These are phyloP conservation scores for Omphalotus guepiniiformis DNA, from an alignment of 768 basidiomycete species.

Conservation along the genomic window DNA sequence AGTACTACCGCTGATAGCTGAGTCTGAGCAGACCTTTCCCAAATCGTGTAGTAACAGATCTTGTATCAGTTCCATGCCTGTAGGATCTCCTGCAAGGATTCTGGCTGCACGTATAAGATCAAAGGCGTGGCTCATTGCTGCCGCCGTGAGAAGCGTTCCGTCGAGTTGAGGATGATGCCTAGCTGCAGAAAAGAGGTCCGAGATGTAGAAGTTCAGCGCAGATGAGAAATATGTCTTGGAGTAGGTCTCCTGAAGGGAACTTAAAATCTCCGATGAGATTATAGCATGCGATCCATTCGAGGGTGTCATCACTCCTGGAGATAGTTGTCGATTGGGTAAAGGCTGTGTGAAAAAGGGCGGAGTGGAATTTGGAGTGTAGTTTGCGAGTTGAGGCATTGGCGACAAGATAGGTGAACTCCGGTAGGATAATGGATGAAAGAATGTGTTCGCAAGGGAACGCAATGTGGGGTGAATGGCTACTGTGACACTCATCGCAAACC, in stretches of 20 bases:
- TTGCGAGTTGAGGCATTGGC: slow-evolving; percentile 19
- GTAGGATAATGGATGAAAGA: slow-evolving; percentile 17
- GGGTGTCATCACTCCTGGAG: slow-evolving; percentile 19
- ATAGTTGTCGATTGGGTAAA: slow-evolving; percentile 14
- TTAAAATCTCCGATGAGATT: slow-evolving; percentile 26
- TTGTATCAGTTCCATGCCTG: slow-evolving; percentile 53
- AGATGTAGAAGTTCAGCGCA: slow-evolving; percentile 56
- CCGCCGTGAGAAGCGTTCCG: slow-evolving; percentile 59
- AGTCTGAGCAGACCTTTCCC: background rate
- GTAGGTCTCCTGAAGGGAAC: slow-evolving; percentile 24
- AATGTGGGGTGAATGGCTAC: slow-evolving; percentile 44
- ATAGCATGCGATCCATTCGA: slow-evolving; percentile 18
- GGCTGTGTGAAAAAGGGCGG: slow-evolving; percentile 18
- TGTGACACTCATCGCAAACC: slow-evolving; percentile 72
- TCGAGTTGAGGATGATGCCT: slow-evolving; percentile 70
- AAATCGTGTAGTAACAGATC: background rate
- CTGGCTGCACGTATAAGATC: slow-evolving; percentile 64
- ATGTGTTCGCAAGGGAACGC: slow-evolving; percentile 22
- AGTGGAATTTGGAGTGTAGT: slow-evolving; percentile 14
- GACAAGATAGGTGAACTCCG: slow-evolving; percentile 21
- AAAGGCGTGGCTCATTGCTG: slow-evolving; percentile 58
- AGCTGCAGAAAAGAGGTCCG: slow-evolving; percentile 70
- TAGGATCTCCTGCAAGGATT: slow-evolving; percentile 57
- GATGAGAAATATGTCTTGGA: slow-evolving; percentile 44
- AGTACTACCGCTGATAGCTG: background rate